Evolutionary conservation across 441 rosid genomes (phyloP).

Genomic region (Eruca vesicaria): DNA sequence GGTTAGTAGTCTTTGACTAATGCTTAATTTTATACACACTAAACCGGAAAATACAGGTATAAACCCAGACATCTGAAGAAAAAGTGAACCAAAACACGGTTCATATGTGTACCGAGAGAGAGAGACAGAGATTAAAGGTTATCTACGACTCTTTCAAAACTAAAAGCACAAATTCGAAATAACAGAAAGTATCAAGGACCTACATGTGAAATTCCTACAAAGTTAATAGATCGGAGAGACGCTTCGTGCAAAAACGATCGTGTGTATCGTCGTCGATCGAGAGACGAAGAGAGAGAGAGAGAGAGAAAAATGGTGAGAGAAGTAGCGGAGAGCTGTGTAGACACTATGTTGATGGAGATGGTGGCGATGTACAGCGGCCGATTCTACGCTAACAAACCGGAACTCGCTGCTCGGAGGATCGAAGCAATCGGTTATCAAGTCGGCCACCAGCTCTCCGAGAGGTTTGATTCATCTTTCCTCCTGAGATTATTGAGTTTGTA

Average conservation of each 20-base stretch:
- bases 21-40: no score
- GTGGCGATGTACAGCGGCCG: slow-evolving; percentile 78
- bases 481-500: not conserved
- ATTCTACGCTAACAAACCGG: slow-evolving; percentile 85
- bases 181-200: not conserved
- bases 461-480: slow-evolving; percentile 45
- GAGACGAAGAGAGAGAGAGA: not conserved
- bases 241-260: slow-evolving; percentile 7
- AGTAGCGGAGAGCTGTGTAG: slow-evolving; percentile 93
- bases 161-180: not conserved
- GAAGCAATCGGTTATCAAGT: slow-evolving; percentile 98
- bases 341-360: slow-evolving; percentile 78
- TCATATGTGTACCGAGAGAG: not conserved
- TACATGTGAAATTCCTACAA: not conserved
- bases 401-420: slow-evolving; percentile 94
- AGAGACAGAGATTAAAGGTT: not conserved
- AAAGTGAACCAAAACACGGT: slow-evolving; percentile 7
- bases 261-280: not conserved
- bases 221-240: slow-evolving; percentile 29
- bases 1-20: no score
- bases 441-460: slow-evolving; percentile 98
- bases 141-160: not conserved
- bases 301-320: slow-evolving; percentile 49
- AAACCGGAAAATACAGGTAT: no score
- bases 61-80: no score